phyloP scores from a whole-genome alignment of 1,284 basidiomycete genomes.

The Sphaerobolus stellatus region DNA sequence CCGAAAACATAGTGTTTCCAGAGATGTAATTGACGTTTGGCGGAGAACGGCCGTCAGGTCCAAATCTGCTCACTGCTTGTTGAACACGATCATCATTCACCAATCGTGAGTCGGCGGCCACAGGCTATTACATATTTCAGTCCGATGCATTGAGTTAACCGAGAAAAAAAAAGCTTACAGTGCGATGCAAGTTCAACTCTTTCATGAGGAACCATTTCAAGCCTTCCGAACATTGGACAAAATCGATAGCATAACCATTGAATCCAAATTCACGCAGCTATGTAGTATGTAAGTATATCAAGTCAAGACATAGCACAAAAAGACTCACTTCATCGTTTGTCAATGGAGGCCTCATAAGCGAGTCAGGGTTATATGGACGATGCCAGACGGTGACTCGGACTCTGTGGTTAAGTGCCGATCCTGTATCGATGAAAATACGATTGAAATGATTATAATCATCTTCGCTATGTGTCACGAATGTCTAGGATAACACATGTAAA shows the following conservation, averaged over 20 bases:
- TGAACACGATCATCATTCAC: conserved; percentile 45
- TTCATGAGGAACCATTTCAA: conserved; percentile 62
- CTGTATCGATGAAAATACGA: conserved; percentile 60
- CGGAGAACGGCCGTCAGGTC: conserved; percentile 3
- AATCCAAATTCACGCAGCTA: conserved; percentile 71
- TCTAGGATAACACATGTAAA: conserved; percentile 46
- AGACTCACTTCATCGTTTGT: conserved; percentile 53
- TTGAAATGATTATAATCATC: conserved; percentile 80
- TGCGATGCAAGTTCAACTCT: conserved; percentile 65
- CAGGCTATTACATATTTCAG: conserved; percentile 48
- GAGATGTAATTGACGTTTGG: conserved; percentile 59
- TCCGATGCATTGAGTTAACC: neutral
- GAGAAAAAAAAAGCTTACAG: conserved; percentile 59
- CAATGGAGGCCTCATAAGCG: conserved; percentile 51
- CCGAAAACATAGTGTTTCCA: conserved; percentile 58
- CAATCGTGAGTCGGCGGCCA: conserved; percentile 48
- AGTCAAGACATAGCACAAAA: conserved; percentile 11
- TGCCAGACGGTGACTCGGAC: conserved; percentile 67
- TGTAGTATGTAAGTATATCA: conserved; percentile 2
- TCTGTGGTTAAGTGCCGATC: conserved; percentile 51
- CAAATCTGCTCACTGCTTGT: neutral
- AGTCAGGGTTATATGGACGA: conserved; percentile 40
- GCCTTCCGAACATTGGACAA: conserved; percentile 65
- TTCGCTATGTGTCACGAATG: conserved; percentile 82
- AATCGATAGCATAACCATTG: conserved; percentile 82